Percentiles rank a stretch among this genome's conserved stretches.
These are phyloP conservation scores for Volvox africanus DNA, from an alignment of 139 green algal species.

Conservation along the genomic window DNA sequence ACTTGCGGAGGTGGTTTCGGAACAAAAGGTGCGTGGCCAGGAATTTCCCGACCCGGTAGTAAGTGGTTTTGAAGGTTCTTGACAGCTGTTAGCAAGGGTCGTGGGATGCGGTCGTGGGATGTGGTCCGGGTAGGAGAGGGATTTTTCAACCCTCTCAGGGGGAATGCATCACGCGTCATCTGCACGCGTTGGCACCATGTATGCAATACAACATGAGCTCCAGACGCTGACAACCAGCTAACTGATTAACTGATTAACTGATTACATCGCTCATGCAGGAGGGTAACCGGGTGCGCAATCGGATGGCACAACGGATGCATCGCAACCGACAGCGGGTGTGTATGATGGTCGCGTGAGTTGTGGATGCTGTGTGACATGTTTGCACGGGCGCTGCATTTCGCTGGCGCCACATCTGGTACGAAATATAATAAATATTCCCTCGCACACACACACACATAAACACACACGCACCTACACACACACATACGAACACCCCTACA, in stretches of 20 bases:
- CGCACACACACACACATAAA: too few species aligned
- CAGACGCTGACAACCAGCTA: neutral
- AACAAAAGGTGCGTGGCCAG: neutral
- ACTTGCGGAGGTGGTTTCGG: neutral
- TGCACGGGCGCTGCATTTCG: neutral
- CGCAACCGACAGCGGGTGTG: slow-evolving; percentile 1
- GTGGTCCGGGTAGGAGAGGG: too few species aligned
- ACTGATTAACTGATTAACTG: neutral
- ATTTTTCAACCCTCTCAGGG: too few species aligned
- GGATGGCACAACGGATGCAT: slow-evolving; percentile 3
- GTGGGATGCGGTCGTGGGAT: too few species aligned
- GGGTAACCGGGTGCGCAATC: neutral
- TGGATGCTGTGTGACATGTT: neutral
- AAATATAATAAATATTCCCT: too few species aligned
- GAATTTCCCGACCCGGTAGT: too few species aligned
- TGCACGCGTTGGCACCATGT: too few species aligned
- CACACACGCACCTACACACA: too few species aligned
- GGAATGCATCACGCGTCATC: too few species aligned
- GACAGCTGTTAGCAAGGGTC: neutral
- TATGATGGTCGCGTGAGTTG: neutral
- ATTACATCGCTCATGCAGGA: neutral
- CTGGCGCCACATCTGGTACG: too few species aligned
- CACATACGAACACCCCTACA: too few species aligned
- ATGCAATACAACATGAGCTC: too few species aligned
- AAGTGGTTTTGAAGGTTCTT: neutral